A percentile compares a stretch with the other conserved stretches of the same genome.
phyloP scores from a whole-genome alignment of 306 rosid species.

The cucumber (Cucumis sativus) region Cucumber_9930_V3 NC_026659.2:28701501-28702000 shows the following conservation, averaged over 20 bases:
- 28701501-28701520: background rate
- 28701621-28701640: conserved; percentile 55
- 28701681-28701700: conserved; percentile 23
- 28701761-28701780: conserved; percentile 50
- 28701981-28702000: conserved; percentile 54
- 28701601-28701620: conserved; percentile 29
- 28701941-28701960: conserved; percentile 87
- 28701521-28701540: conserved; percentile 13
- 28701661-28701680: conserved; percentile 40
- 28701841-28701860: background rate
- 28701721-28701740: conserved; percentile 50
- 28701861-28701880: background rate
- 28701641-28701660: conserved; percentile 41
- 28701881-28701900: background rate
- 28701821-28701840: background rate
- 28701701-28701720: conserved; percentile 26
- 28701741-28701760: conserved; percentile 43
- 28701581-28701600: conserved; percentile 26
- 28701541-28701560: conserved; percentile 18
- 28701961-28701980: conserved; percentile 68
- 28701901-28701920: background rate
- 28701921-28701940: conserved; percentile 62
- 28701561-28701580: conserved; percentile 18
- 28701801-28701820: background rate
- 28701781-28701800: conserved; percentile 43